phyloP scores from a whole-genome alignment of 148 eudicot species.

The Pouteria glomerata region DNA sequence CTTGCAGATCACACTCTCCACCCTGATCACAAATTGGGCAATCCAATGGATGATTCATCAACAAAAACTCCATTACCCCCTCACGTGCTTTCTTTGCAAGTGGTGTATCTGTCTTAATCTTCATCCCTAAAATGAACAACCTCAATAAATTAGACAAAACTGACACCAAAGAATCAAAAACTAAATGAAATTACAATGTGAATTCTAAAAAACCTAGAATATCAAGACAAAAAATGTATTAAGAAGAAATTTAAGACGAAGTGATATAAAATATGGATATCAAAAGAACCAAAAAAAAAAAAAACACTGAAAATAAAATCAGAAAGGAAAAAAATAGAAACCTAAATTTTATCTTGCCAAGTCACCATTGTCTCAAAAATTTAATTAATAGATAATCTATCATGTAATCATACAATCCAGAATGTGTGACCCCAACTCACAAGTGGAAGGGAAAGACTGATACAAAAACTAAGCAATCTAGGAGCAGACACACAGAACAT shows the following conservation, averaged over 20 bases:
- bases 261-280: neutral
- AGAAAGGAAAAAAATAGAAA: neutral
- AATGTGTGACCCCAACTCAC: too few species aligned
- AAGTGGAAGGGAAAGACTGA: neutral
- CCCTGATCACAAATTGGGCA: constrained; percentile 99
- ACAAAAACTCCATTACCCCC: constrained; percentile 96
- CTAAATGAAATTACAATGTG: neutral
- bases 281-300: neutral
- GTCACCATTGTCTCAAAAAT: neutral
- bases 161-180: neutral
- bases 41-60: constrained; percentile 98
- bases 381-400: neutral
- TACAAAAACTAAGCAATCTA: neutral
- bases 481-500: neutral
- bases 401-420: neutral
- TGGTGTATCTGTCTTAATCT: constrained; percentile 96
- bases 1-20: constrained; percentile 99
- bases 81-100: constrained; percentile 96
- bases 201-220: neutral
- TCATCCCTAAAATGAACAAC: constrained; percentile 60
- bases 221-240: neutral
- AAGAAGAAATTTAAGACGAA: neutral
- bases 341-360: neutral
- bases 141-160: neutral
- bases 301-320: neutral